A percentile compares a stretch with the other conserved stretches of the same genome.
Conservation (phyloP, 768 basidiomycete species). For the Tubosaeta brunneosetosa region DNA sequence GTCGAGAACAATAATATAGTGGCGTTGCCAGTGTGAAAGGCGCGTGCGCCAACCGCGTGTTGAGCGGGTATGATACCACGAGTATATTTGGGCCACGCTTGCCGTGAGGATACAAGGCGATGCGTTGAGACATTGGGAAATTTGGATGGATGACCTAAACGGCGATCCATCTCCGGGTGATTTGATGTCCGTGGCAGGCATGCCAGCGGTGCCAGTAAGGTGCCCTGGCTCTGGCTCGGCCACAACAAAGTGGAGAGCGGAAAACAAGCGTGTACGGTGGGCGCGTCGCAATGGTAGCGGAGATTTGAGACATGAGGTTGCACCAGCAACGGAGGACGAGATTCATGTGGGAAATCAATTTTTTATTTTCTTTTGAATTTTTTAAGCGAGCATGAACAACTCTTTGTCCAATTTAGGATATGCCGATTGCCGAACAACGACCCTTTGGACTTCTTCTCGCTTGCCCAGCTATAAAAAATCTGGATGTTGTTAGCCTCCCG, state of each 20-base stretch:
- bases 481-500: background rate
- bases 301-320: background rate
- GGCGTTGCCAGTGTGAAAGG: background rate
- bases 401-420: background rate
- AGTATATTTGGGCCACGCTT: too few relatives aligned
- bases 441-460: slow-evolving; percentile 9
- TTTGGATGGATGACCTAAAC: background rate
- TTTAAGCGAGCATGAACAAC: background rate
- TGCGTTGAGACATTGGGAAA: background rate
- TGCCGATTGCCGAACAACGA: slow-evolving; percentile 11
- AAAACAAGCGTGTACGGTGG: background rate
- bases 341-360: background rate
- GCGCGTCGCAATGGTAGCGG: background rate
- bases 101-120: background rate
- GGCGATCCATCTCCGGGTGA: background rate
- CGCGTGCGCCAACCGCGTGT: background rate
- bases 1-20: background rate
- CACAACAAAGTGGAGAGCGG: background rate
- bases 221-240: background rate
- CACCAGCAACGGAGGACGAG: background rate
- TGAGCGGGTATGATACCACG: background rate
- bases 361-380: background rate
- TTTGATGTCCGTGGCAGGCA: background rate
- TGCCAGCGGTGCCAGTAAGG: too few relatives aligned
- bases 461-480: background rate